Evolutionary conservation across 805 yeast genomes (phyloP), one percentile per base, ranked within the genome.

Genomic region (Saturnispora dispora): DNA sequence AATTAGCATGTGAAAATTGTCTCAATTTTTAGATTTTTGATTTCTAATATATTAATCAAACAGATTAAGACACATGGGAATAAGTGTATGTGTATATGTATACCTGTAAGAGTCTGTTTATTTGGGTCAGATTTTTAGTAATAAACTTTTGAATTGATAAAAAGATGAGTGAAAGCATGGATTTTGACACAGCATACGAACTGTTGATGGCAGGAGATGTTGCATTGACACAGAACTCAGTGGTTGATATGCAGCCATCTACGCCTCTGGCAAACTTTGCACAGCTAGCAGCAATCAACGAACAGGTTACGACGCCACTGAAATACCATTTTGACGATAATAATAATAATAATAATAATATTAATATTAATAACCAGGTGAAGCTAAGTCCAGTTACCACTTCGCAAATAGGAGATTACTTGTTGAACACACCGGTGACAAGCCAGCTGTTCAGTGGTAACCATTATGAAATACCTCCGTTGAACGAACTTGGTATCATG

Each of bases 161-260:
- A 8, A 17, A 47, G 11, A 47, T 41, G 42, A 25, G 35, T 17
- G 49, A 64, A 5, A 65, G 64, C 46, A 52, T 66, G 37, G 71
- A 68, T 46, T 68, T 68, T 52, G 71, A 68, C 42, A 67, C 71
- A 1, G 72, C 72, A 2, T 71, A 71, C 3, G 65, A 65, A 46
- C 56, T 61, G 63, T 57, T 67, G 36, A 67, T 68, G 63, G 60
- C 60, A 40, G 58, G 59, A 32, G 59, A 30, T 3, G 51, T 28
- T 17, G 33, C 28, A 37, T 20, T 37, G 22, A 37, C 41, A 13
- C 20, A 37, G 5, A 37, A 17, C 23, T 8, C 25, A 7, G 13
- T 37, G 13, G 15, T 17, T 33, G 50, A 15, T 30, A 32, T 47
- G 2, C 43, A 18, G 20, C 46, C 33, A 5, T 33, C 45, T 28